Evolutionary conservation across 768 basidiomycete genomes (phyloP), one percentile per base, ranked within the genome.

Genomic region (Piloderma croceum): DNA sequence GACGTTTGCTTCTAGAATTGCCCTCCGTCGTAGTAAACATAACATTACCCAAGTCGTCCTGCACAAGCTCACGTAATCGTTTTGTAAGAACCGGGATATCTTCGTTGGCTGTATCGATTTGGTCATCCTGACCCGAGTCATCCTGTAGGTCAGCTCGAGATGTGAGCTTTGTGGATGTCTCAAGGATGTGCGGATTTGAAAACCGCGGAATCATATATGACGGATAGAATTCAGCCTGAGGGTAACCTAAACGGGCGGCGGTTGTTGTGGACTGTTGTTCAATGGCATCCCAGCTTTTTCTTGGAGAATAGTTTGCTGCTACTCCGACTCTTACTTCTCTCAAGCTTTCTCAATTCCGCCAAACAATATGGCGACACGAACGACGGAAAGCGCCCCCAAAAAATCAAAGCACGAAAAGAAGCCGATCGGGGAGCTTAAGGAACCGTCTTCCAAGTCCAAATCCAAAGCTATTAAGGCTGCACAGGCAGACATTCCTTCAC

Each of bases 151-250:
- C 52, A 34, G 57, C 50, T 7, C 76, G 68, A 29, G 73, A 65
- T 1, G 65, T 62, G 5, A 31, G 35, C 31, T 65, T 49, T 6
- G 59, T 51, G 1, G 55, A 45, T 13, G 62, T 62, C 25, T 56
- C 52, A 12, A 67, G 46, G 24, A 60, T 53, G 59, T 75, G 70
- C 10, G 74, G 75, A 54, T 76, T 76, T 24, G 58, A 53, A 48
- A 68, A 75, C 47, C 63, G 70, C 36, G 63, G 64, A 31, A 59
- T 42, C 58, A 61, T 62, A 15, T n/a, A 15, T 29, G 27, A 15
- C 27, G 27, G 10, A 15, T 29, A 15, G 9, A 15, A 9, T 9
- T 9, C 15, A 29, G 27, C 27, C 27, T 9, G 27, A 9, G 27
- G 10, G 27, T 9, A 29, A 29, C 15, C 27, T 9, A 29, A 29